Percentiles rank a stretch among this genome's conserved stretches.
phyloP scores from a whole-genome alignment of 306 rosid genomes.

The Mucuna pruriens region DNA sequence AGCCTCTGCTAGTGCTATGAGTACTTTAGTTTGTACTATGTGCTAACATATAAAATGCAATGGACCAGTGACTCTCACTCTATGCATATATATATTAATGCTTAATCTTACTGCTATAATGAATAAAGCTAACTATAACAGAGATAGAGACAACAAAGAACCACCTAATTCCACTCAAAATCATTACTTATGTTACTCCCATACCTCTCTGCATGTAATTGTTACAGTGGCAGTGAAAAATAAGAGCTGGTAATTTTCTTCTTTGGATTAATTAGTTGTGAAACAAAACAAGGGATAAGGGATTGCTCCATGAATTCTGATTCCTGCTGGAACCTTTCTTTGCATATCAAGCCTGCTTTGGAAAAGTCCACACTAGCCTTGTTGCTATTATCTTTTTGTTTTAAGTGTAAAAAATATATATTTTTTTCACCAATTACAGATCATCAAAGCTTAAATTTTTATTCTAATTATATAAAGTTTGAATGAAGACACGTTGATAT shows the following conservation, averaged over 20 bases:
- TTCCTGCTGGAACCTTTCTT: conserved; percentile 16
- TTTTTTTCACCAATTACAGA: no score
- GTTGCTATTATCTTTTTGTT: conserved; percentile 34
- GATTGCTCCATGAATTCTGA: conserved; percentile 12
- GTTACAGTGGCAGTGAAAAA: conserved; percentile 26
- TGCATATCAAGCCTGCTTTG: conserved; percentile 6
- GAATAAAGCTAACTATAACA: neutral
- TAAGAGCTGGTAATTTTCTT: neutral
- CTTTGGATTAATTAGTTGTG: neutral
- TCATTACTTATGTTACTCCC: neutral
- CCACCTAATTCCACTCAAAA: conserved; percentile 20
- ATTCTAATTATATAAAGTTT: no score
- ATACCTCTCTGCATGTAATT: neutral
- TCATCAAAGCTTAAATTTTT: no score
- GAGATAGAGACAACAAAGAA: neutral
- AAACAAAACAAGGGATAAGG: neutral
- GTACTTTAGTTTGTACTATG: conserved; percentile 29
- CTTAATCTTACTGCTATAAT: conserved; percentile 14
- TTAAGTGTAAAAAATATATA: no score
- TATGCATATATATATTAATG: conserved; percentile 20
- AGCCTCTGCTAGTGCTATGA: conserved; percentile 30
- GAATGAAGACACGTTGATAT: no score
- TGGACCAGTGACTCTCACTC: conserved; percentile 25
- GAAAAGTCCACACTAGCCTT: conserved; percentile 17
- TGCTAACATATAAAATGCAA: conserved; percentile 34